Evolutionary conservation across 169 alveolate species (phyloP).

Genomic region (Cryptosporidium ubiquitum): DNA sequence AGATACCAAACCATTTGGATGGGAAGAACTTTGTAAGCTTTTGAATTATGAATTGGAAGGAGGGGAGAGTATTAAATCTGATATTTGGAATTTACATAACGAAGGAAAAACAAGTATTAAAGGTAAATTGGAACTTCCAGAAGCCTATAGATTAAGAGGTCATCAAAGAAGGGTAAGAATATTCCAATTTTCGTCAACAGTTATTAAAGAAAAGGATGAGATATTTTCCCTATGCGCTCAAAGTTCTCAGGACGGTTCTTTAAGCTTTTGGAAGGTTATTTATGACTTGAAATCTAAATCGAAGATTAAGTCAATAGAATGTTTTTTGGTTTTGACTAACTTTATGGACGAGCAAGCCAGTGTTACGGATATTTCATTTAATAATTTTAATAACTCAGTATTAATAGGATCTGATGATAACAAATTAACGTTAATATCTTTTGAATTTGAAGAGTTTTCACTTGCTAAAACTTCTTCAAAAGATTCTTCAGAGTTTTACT

Average conservation of each 20-base stretch:
- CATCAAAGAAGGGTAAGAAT: constrained; percentile 61
- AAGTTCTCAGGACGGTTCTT: constrained; percentile 64
- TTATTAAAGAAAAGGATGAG: constrained; percentile 39
- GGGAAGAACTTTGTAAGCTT: constrained; percentile 23
- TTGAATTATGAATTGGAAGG: not conserved
- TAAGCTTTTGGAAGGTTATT: constrained; percentile 67
- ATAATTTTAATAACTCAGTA: constrained; percentile 10
- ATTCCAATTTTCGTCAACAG: constrained; percentile 35
- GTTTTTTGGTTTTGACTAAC: constrained; percentile 62
- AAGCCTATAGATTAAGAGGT: constrained; percentile 59
- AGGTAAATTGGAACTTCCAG: constrained; percentile 23
- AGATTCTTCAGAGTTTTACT: not conserved
- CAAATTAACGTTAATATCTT: constrained; percentile 19
- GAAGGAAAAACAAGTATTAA: constrained; percentile 35
- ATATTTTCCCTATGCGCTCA: constrained; percentile 62
- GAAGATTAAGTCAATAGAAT: constrained; percentile 43
- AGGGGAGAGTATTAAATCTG: not conserved
- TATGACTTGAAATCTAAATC: constrained; percentile 11
- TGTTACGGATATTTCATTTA: constrained; percentile 55
- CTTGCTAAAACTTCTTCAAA: constrained; percentile 16
- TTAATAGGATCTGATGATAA: constrained; percentile 72
- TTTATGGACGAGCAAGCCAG: constrained; percentile 74
- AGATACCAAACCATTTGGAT: constrained; percentile 32
- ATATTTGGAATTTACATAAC: constrained; percentile 37
- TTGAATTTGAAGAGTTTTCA: constrained; percentile 64